Conservation (phyloP, 495 filamentous ascomycete species). For the Xylaria cubensis region DNA sequence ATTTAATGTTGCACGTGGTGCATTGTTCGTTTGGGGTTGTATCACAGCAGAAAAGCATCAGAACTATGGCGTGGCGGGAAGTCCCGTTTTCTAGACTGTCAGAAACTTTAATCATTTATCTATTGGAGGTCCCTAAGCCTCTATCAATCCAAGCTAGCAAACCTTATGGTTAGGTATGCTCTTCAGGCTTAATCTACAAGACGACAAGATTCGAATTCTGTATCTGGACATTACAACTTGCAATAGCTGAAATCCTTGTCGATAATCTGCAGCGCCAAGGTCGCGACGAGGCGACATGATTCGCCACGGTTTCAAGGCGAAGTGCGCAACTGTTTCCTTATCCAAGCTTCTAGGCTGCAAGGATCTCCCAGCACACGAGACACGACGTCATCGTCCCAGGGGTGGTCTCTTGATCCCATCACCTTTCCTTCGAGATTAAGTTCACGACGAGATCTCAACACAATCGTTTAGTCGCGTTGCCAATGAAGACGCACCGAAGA, state of each 20-base stretch:
- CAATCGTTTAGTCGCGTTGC: not conserved
- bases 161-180: no score
- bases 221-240: not conserved
- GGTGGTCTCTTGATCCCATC: not conserved
- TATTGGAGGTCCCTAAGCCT: no score
- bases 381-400: conserved; percentile 21
- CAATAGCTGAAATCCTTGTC: not conserved
- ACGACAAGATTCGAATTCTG: not conserved
- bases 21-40: not conserved
- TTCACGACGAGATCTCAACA: not conserved
- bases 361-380: conserved; percentile 1
- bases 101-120: not conserved
- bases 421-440: conserved; percentile 1
- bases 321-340: not conserved
- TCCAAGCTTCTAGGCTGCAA: not conserved
- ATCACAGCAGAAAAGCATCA: not conserved
- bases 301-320: not conserved
- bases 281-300: not conserved
- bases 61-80: not conserved
- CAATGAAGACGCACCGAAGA: not conserved
- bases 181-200: not conserved
- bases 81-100: not conserved
- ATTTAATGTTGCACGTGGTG: not conserved
- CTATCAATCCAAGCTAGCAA: no score
- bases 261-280: not conserved